Percentiles rank a stretch among this genome's conserved stretches.
Conservation (phyloP, 768 basidiomycete genomes). For the Pleurotus sapidus region DNA sequence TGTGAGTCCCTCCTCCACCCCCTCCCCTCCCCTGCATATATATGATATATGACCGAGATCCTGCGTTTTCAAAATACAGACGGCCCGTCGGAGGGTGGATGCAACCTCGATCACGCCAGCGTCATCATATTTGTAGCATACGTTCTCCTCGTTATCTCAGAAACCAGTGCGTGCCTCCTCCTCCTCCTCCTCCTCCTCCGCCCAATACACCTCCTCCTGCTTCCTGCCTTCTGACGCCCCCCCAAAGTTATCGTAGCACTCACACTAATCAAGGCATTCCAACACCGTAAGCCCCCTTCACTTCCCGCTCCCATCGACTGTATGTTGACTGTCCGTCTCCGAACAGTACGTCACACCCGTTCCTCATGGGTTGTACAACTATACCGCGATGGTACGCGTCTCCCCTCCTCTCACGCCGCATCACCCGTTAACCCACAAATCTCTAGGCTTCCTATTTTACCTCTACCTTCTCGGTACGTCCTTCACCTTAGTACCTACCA, state of each 20-base stretch:
- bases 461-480: conserved; percentile 33
- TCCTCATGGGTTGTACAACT: conserved; percentile 33
- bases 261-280: conserved; percentile 33
- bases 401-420: background rate
- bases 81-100: conserved; percentile 23
- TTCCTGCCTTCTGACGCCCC: background rate
- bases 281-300: conserved; percentile 27
- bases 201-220: background rate
- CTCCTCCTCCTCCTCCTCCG: background rate
- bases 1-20: conserved; percentile 22
- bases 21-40: background rate
- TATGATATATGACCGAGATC: background rate
- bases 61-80: conserved; percentile 8
- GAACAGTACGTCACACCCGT: conserved; percentile 30
- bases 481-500: background rate
- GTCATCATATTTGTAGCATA: conserved; percentile 36
- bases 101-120: conserved; percentile 27
- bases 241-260: conserved; percentile 33
- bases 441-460: conserved; percentile 37
- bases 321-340: background rate
- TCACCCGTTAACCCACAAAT: background rate
- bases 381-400: conserved; percentile 34
- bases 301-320: background rate
- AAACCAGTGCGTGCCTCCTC: conserved; percentile 31
- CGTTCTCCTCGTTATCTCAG: conserved; percentile 32